Conservation (phyloP, 2,329 filamentous ascomycete species). For the Periconia digitata region DNA sequence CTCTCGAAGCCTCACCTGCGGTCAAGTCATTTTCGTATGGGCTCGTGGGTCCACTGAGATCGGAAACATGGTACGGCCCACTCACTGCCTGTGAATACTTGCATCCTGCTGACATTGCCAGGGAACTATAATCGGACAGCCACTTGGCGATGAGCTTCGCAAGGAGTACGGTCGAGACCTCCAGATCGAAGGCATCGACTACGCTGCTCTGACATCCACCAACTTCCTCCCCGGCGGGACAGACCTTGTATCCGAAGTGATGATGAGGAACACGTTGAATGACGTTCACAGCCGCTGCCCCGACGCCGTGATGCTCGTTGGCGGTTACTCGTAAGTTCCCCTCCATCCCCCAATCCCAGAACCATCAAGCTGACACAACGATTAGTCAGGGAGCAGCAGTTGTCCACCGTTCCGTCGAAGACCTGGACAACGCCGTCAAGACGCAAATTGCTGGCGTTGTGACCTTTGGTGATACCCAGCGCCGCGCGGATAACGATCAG, state of each 20-base stretch:
- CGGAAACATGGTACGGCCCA: slow-evolving; percentile 45
- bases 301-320: slow-evolving; percentile 7
- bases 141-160: slow-evolving; percentile 6
- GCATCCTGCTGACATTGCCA: slow-evolving; percentile 18
- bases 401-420: slow-evolving; percentile 15
- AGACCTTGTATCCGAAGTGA: background rate
- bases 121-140: slow-evolving; percentile 21
- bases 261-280: slow-evolving; percentile 3
- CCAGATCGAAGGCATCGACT: slow-evolving; percentile 10
- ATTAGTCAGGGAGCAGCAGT: slow-evolving; percentile 21
- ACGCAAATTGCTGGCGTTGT: slow-evolving; percentile 37
- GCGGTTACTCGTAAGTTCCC: slow-evolving; percentile 10
- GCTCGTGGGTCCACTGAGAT: slow-evolving; percentile 49
- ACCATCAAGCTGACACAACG: background rate
- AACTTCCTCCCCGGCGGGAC: slow-evolving; percentile 8
- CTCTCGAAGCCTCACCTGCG: slow-evolving; percentile 29
- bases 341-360: background rate
- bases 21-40: slow-evolving; percentile 47
- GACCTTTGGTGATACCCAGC: slow-evolving; percentile 46
- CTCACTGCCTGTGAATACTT: slow-evolving; percentile 10
- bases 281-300: slow-evolving; percentile 12
- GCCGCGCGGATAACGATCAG: slow-evolving; percentile 33
- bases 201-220: slow-evolving; percentile 8
- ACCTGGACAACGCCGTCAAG: slow-evolving; percentile 8
- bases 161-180: slow-evolving; percentile 1